Base-by-base conservation (phyloP, 2,329 filamentous ascomycete species). In the Colletotrichum sp. region DNA sequence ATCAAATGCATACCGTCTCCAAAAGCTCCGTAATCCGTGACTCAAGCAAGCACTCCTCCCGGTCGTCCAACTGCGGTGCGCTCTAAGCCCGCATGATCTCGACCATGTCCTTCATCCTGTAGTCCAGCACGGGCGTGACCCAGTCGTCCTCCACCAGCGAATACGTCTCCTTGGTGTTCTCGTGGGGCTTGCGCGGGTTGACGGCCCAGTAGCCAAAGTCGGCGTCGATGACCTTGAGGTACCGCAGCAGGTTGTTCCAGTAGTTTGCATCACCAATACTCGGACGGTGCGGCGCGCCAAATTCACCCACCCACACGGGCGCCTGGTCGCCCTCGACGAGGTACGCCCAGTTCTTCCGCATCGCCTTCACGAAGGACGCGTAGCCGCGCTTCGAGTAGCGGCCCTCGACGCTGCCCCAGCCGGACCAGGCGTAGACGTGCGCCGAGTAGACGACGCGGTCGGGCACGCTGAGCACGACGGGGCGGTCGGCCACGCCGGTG, bases 161-260 rank as follows among this genome's bases (percentile, higher is more conserved):
- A 80, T 94, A 94, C 14, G 87, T 87, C 85, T 94, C 92, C 36
- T 83, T 85, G 64, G 84, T 87, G 81, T 92, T 87, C 48, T 89
- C 85, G 73, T 87, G 87, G 12, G 91, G 90, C 82, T 94, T 94
- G 62, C 90, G 86, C 52, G 92, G 90, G 83, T 94, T 94, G 78
- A 94, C 81, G 18, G 92, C 92, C 93, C 92, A 94, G 82, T 94
- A 94, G 8, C 90, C 92, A 84, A 92, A 93, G 78, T 94, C 92
- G 12, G 90, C 90, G 78, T 93, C 91, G 66, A 91, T 82, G 4
- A 85, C 82, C 79, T 88, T 87, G 73, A 94, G 85, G 81, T 89
- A 93, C 32, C 85, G 86, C 84, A 93, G 84, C 81, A 94, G 82
- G 81, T 94, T 91, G 58, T 84, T 83, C 92, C 92, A 94, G 84